Evolutionary conservation across 1,139 yeast genomes (phyloP).

Genomic region (Debaryomyces fabryi): DNA sequence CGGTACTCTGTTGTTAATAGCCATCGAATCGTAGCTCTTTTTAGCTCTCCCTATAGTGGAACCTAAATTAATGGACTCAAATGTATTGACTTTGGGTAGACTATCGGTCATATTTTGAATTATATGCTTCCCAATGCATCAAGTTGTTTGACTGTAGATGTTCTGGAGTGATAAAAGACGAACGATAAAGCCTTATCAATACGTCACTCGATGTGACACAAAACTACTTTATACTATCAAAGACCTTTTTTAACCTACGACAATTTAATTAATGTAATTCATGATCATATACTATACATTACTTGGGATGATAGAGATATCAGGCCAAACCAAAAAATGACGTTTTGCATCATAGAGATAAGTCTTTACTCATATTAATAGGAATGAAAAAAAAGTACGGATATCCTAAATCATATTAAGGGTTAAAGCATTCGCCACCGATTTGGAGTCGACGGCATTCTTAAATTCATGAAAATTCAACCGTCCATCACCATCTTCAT

Average conservation of each 20-base stretch:
- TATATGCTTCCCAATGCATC: not conserved
- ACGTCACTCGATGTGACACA: not conserved
- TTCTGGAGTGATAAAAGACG: not conserved
- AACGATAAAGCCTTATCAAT: not conserved
- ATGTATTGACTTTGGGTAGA: slow-evolving; percentile 14
- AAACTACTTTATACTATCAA: not conserved
- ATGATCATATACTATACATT: not conserved
- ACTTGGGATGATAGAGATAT: not conserved
- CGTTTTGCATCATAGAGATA: not conserved
- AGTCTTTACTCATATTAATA: not conserved
- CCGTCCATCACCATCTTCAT: slow-evolving; percentile 86
- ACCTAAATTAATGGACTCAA: slow-evolving; percentile 28
- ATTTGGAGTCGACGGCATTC: slow-evolving; percentile 68
- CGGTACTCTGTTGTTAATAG: slow-evolving; percentile 12
- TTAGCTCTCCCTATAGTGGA: slow-evolving; percentile 14
- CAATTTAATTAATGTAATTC: not conserved
- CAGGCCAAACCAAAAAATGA: not conserved
- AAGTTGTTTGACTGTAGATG: not conserved
- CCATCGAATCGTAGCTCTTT: not conserved
- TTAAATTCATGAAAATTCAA: slow-evolving; percentile 86
- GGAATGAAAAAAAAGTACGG: not conserved
- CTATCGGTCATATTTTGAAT: not conserved
- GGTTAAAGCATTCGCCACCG: slow-evolving; percentile 63
- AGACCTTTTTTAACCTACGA: not conserved
- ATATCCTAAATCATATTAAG: slow-evolving; percentile 37